These are phyloP conservation scores for Mucor lusitanicus DNA, from an alignment of 371 early-diverging fungal species.

Conservation along the genomic window DNA sequence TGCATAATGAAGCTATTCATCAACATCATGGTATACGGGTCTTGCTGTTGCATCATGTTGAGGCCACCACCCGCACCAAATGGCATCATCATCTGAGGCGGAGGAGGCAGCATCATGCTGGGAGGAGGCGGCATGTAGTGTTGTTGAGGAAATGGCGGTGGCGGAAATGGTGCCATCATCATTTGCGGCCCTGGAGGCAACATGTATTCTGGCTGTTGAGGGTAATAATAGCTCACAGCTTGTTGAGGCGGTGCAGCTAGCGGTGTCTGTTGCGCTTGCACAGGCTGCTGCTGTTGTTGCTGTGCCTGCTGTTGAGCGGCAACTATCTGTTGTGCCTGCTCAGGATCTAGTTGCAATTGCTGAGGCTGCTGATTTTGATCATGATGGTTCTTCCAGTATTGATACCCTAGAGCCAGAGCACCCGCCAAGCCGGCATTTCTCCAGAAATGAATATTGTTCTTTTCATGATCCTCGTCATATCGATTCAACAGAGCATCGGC, in stretches of 20 bases:
- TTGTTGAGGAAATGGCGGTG: neutral
- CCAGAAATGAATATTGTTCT: slow-evolving; percentile 18
- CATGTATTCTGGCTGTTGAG: neutral
- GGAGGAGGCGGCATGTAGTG: neutral
- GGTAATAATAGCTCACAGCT: neutral
- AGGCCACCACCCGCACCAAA: neutral
- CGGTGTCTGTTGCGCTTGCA: neutral
- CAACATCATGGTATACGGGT: slow-evolving; percentile 8
- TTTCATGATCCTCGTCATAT: slow-evolving; percentile 12
- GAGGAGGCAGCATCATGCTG: neutral
- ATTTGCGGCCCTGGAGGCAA: neutral
- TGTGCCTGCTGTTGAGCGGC: neutral
- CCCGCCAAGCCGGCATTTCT: slow-evolving; percentile 27
- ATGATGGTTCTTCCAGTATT: slow-evolving; percentile 20
- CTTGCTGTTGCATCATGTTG: slow-evolving; percentile 7
- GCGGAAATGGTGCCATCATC: slow-evolving; percentile 1
- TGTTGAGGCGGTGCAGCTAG: neutral
- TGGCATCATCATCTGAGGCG: slow-evolving; percentile 1
- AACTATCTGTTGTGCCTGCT: neutral
- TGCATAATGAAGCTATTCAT: neutral
- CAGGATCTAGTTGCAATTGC: slow-evolving; percentile 5
- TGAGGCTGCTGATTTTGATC: slow-evolving; percentile 8
- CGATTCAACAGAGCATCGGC: slow-evolving; percentile 19
- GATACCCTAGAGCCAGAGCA: slow-evolving; percentile 25
- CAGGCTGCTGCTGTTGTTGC: neutral